A percentile compares a stretch with the other conserved stretches of the same genome.
Conservation (phyloP, 2,329 filamentous ascomycete genomes). For the Boeremia lycopersici region DNA sequence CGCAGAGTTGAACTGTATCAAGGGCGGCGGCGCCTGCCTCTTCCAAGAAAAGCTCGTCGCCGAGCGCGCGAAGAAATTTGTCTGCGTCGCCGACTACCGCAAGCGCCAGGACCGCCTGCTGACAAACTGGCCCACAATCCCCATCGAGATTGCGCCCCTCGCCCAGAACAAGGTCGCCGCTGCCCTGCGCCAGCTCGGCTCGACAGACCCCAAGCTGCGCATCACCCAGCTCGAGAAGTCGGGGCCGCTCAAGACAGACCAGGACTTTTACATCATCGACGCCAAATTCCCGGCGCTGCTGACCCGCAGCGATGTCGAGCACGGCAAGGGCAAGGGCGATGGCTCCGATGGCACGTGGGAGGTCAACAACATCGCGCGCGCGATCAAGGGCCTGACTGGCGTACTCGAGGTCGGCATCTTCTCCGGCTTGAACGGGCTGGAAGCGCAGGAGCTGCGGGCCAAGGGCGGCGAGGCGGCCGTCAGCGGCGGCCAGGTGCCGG, state of each 20-base stretch:
- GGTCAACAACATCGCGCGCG: conserved; percentile 72
- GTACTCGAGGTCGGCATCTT: conserved; percentile 94
- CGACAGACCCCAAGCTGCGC: conserved; percentile 71
- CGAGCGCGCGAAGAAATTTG: conserved; percentile 79
- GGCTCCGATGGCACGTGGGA: conserved; percentile 76
- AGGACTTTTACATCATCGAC: conserved; percentile 88
- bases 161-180: conserved; percentile 77
- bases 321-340: conserved; percentile 53
- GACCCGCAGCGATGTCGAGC: conserved; percentile 62
- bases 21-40: conserved; percentile 94
- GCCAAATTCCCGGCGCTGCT: conserved; percentile 80
- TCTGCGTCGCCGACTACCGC: conserved; percentile 89
- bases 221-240: conserved; percentile 77
- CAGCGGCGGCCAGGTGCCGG: conserved; percentile 76
- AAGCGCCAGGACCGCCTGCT: conserved; percentile 82
- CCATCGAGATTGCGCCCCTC: conserved; percentile 90
- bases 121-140: conserved; percentile 79
- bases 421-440: conserved; percentile 76
- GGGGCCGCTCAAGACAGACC: conserved; percentile 83
- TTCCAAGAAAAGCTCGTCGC: conserved; percentile 98
- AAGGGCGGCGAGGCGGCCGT: conserved; percentile 49
- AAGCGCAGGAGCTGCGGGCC: conserved; percentile 60
- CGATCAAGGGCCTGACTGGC: conserved; percentile 81
- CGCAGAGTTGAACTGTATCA: conserved; percentile 92
- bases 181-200: conserved; percentile 75